Conservation (phyloP, 2,329 filamentous ascomycete genomes). For the Ophiostoma tasmaniense region DNA sequence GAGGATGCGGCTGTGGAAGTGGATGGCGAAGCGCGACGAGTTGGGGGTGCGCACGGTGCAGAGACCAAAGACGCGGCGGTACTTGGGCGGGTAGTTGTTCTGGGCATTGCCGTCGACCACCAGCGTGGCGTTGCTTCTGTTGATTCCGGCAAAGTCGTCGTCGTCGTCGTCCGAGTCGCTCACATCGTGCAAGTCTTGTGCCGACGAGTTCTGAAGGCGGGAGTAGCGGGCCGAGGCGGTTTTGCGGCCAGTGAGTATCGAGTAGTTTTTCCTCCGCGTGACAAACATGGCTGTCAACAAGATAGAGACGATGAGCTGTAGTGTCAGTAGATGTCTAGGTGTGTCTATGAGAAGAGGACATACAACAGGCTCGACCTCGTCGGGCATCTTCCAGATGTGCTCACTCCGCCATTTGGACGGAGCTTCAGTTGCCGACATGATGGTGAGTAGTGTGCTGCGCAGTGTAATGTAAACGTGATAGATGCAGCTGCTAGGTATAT, state of each 20-base stretch:
- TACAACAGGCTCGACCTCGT: conserved; percentile 14
- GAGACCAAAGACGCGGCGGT: conserved; percentile 22
- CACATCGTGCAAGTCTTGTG: background rate
- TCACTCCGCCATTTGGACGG: conserved; percentile 15
- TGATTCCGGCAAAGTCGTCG: background rate
- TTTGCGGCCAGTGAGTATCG: background rate
- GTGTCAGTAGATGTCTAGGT: background rate
- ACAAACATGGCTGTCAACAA: conserved; percentile 14
- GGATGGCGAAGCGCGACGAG: conserved; percentile 47
- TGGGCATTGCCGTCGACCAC: background rate
- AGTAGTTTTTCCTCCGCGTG: conserved; percentile 11
- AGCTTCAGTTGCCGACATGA: conserved; percentile 9
- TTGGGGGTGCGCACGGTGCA: conserved; percentile 41
- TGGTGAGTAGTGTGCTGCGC: background rate
- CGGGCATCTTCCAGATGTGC: conserved; percentile 16
- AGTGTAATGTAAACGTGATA: background rate
- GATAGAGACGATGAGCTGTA: conserved; percentile 13
- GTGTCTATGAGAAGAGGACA: background rate
- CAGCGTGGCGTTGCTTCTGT: background rate
- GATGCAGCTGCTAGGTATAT: too few species aligned
- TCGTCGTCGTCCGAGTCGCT: background rate
- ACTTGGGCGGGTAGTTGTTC: conserved; percentile 6
- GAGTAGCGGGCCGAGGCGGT: background rate
- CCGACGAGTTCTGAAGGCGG: background rate
- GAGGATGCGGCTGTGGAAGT: conserved; percentile 51